A percentile compares a stretch with the other conserved stretches of the same genome.
These are phyloP conservation scores for Takashimella koratensis DNA, from an alignment of 1,284 basidiomycete genomes.

Conservation along the genomic window DNA sequence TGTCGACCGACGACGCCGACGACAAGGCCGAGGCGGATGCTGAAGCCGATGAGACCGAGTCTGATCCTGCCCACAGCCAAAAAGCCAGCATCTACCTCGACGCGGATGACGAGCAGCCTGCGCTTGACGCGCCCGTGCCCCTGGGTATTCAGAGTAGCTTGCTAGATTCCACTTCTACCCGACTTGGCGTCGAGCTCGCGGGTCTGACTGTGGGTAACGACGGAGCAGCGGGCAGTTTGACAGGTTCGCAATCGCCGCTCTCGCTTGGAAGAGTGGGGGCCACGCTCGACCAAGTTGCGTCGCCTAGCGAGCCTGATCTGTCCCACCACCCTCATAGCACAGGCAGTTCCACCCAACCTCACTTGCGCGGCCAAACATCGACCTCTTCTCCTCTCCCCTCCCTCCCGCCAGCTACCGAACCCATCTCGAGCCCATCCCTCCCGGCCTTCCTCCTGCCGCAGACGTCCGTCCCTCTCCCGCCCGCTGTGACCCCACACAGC, in stretches of 20 bases:
- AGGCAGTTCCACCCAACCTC: no score
- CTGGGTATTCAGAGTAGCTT: no score
- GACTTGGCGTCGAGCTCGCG: no score
- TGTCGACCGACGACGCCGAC: not conserved
- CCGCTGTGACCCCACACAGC: not conserved
- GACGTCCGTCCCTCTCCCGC: not conserved
- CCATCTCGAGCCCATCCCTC: not conserved
- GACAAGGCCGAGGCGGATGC: conserved; percentile 2
- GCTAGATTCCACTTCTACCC: no score
- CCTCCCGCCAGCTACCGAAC: not conserved
- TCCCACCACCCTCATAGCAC: no score
- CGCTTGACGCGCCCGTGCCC: no score
- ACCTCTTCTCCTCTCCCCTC: not conserved
- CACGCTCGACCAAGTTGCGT: no score
- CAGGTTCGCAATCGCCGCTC: no score
- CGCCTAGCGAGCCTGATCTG: no score
- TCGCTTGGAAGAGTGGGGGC: no score
- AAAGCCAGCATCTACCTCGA: conserved; percentile 38
- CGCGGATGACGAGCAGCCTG: conserved; percentile 28
- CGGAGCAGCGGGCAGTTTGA: no score
- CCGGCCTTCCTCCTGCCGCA: not conserved
- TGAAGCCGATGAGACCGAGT: not conserved
- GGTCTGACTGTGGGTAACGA: no score
- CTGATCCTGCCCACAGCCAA: not conserved
- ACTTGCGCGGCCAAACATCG: not conserved